Evolutionary conservation across 108 stramenopile species (phyloP), one percentile per base, ranked within the genome.

Genomic region (Discostella pseudostelligera): DNA sequence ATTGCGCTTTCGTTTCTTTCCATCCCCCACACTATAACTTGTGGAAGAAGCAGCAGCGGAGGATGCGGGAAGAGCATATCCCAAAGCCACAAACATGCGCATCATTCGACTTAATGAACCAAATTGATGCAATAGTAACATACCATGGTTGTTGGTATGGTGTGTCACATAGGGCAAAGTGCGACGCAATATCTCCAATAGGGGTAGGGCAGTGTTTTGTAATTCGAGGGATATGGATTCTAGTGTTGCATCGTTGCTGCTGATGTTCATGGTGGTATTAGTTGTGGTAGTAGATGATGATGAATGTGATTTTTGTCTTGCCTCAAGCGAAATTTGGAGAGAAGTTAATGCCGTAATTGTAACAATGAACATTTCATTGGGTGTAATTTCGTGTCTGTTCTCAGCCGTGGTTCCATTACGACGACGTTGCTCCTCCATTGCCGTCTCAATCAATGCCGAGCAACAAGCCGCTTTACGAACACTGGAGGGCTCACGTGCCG

Each of bases 141-240:
- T 72, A 8, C 63, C 78, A 6, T 55, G 37, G 45, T 67, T 46
- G 8, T 82, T 83, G 7, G 67, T 45, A 11, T 49, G 22, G 17
- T 69, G 49, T 7, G 73, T 62, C 17, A 92, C 76, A 58, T 74
- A 77, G 4, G 87, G 85, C 10, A 84, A 35, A 8, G 80, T 58
- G 10, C 59, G 53, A 19, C 78, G 51, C 28, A 89, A 35, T 9
- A 92, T 57, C 32, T 89, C 83, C 72, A 92, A 42, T 42, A 92
- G 42, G 21, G 86, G 74, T 17, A 80, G 29, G 11, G 59, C 66
- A 2, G 74, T 62, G 3, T 47, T 59, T 59, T 66, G 66, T 14
- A 69, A 2, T 5, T 64, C 63, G 36, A 35, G 19, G 8, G 50
- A 17, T 22, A 64, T 39, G 48, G 50, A 39, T 32, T 59, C 69